Percentiles rank a stretch among this genome's conserved stretches.
These are phyloP conservation scores for Rhodotorula paludigena DNA, from an alignment of 768 basidiomycete species.

Conservation along the genomic window DNA sequence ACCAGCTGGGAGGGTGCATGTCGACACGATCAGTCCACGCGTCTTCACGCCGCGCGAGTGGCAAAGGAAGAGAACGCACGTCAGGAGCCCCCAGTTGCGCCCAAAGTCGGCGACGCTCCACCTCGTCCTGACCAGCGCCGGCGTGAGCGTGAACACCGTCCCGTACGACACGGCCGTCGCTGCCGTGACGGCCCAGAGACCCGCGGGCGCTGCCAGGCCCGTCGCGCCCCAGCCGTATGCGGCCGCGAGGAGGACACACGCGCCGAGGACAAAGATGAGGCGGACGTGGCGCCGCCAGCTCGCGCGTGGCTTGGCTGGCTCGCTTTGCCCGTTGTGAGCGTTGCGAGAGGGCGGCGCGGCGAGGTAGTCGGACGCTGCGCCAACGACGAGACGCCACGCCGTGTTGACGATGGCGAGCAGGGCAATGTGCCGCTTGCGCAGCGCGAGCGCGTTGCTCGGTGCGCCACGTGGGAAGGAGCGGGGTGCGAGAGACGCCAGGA, in stretches of 20 bases:
- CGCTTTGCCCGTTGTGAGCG: not conserved
- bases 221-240: conserved; percentile 22
- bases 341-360: not conserved
- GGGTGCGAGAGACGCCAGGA: conserved; percentile 24
- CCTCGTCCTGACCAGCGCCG: conserved; percentile 23
- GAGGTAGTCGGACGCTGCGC: conserved; percentile 37
- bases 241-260: not conserved
- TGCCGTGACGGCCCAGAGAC: conserved; percentile 32
- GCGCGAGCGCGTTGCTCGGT: conserved; percentile 3
- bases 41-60: no score
- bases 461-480: not conserved
- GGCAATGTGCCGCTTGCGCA: conserved; percentile 33
- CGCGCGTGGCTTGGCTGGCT: no score
- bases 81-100: conserved; percentile 32
- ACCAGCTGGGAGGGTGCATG: conserved; percentile 9
- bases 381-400: conserved; percentile 31
- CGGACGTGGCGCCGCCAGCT: conserved; percentile 16
- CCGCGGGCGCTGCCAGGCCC: not conserved
- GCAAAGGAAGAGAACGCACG: conserved; percentile 7
- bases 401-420: conserved; percentile 37
- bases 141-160: conserved; percentile 26
- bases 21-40: no score
- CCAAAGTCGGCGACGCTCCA: conserved; percentile 28
- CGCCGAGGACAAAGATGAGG: conserved; percentile 13
- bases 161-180: conserved; percentile 25